Evolutionary conservation across 768 basidiomycete species (phyloP).

Genomic region (Psilocybe sp.): DNA sequence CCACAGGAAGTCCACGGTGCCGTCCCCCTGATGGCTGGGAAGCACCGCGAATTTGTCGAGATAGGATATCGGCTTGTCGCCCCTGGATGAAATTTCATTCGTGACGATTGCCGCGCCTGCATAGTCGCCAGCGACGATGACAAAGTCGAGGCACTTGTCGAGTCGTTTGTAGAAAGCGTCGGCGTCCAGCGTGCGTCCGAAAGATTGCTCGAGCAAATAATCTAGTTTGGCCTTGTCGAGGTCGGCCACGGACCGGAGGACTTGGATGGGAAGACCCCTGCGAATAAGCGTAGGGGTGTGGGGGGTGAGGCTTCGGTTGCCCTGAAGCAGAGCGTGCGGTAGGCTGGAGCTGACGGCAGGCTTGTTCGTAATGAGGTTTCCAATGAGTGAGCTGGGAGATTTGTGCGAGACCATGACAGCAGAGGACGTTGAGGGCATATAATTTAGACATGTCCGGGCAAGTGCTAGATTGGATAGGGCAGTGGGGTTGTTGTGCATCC

Average conservation of each 20-base stretch:
- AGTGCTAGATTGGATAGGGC: constrained; percentile 84
- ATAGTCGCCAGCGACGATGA: constrained; percentile 94
- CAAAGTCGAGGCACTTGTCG: constrained; percentile 78
- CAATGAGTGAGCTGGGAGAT: constrained; percentile 92
- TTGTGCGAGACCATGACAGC: constrained; percentile 98
- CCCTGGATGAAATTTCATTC: constrained; percentile 41
- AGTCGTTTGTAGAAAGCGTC: constrained; percentile 79
- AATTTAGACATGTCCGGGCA: constrained; percentile 80
- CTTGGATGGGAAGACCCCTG: constrained; percentile 82
- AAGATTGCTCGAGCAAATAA: constrained; percentile 83
- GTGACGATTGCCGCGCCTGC: constrained; percentile 94
- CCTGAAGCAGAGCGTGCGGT: constrained; percentile 88
- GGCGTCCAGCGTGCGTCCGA: constrained; percentile 68
- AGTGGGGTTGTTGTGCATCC: constrained; percentile 78
- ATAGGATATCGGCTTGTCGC: constrained; percentile 66
- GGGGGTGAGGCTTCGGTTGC: constrained; percentile 78
- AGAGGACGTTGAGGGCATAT: constrained; percentile 92
- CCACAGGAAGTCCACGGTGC: constrained; percentile 99
- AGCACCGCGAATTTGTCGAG: constrained; percentile 98
- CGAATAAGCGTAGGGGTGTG: constrained; percentile 94
- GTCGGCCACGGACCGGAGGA: constrained; percentile 66
- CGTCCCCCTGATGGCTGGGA: constrained; percentile 94
- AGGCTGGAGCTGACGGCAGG: constrained; percentile 94
- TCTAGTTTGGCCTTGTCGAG: constrained; percentile 78
- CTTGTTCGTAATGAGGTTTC: constrained; percentile 96